phyloP scores from a whole-genome alignment of 345 rosid genomes.

The Lenwebbia sp. region DNA sequence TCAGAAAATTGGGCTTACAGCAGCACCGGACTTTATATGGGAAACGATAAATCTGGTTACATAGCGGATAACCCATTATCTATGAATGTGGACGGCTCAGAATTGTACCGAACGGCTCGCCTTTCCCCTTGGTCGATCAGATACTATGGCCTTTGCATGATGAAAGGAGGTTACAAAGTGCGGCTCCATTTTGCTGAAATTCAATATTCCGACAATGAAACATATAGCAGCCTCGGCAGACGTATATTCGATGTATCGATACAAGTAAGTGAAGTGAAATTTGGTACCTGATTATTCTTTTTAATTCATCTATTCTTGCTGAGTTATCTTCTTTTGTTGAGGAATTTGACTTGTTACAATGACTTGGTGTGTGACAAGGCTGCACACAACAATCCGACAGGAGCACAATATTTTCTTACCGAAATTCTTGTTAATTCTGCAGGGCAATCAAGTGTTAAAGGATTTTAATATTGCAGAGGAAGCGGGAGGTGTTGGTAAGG shows the following conservation, averaged over 20 bases:
- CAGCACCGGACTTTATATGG: slow-evolving; percentile 48
- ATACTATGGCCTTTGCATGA: slow-evolving; percentile 77
- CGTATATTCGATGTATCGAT: slow-evolving; percentile 74
- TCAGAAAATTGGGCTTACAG: slow-evolving; percentile 60
- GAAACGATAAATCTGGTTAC: background rate
- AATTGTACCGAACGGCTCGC: slow-evolving; percentile 50
- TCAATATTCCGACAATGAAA: slow-evolving; percentile 39
- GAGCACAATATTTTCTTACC: background rate
- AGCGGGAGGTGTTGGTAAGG: slow-evolving; percentile 67
- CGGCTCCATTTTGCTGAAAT: slow-evolving; percentile 86
- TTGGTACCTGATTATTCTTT: background rate
- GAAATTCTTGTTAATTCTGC: background rate
- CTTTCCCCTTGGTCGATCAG: slow-evolving; percentile 65
- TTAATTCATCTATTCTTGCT: background rate
- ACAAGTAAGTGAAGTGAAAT: slow-evolving; percentile 30
- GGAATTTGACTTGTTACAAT: background rate
- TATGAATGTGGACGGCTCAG: slow-evolving; percentile 16
- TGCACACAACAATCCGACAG: background rate
- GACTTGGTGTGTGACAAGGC: background rate
- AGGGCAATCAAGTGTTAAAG: slow-evolving; percentile 47
- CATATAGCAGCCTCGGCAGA: slow-evolving; percentile 52
- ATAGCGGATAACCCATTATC: slow-evolving; percentile 14
- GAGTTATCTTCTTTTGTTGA: background rate
- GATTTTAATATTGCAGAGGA: slow-evolving; percentile 53
- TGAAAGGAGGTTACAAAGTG: slow-evolving; percentile 41